Evolutionary conservation across 139 green algal genomes (phyloP).

Genomic region (Chlamydomonas asymmetrica): DNA sequence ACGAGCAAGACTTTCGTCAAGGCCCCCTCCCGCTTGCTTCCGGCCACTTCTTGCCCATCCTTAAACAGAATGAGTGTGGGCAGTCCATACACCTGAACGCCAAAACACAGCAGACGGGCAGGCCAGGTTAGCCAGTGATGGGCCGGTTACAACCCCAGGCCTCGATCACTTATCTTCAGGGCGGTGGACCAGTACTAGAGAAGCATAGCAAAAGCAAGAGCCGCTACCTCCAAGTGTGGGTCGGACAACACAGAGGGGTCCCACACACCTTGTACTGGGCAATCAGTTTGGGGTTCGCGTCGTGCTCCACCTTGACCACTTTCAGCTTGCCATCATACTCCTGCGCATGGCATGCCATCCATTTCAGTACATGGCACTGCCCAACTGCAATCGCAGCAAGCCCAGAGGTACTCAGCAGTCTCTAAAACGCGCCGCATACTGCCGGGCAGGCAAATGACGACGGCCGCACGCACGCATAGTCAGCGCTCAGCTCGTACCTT

Average conservation of each 20-base stretch:
- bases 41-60: conserved; percentile 77
- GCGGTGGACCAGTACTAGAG: neutral
- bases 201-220: neutral
- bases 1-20: conserved; percentile 75
- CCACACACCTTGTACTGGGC: conserved; percentile 94
- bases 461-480: neutral
- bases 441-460: neutral
- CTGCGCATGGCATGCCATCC: conserved; percentile 36
- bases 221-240: neutral
- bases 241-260: no score
- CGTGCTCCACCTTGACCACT: conserved; percentile 93
- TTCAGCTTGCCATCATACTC: conserved; percentile 78
- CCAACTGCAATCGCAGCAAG: neutral
- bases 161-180: no score
- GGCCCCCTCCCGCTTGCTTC: conserved; percentile 85
- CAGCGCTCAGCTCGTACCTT: no score
- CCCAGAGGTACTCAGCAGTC: neutral
- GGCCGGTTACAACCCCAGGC: no score
- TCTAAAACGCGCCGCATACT: no score
- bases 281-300: conserved; percentile 80
- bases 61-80: conserved; percentile 93
- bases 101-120: no score
- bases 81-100: conserved; percentile 88
- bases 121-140: no score
- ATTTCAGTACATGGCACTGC: no score